Evolutionary conservation across 768 basidiomycete genomes (phyloP).

Genomic region (Tubosaeta sp.): DNA sequence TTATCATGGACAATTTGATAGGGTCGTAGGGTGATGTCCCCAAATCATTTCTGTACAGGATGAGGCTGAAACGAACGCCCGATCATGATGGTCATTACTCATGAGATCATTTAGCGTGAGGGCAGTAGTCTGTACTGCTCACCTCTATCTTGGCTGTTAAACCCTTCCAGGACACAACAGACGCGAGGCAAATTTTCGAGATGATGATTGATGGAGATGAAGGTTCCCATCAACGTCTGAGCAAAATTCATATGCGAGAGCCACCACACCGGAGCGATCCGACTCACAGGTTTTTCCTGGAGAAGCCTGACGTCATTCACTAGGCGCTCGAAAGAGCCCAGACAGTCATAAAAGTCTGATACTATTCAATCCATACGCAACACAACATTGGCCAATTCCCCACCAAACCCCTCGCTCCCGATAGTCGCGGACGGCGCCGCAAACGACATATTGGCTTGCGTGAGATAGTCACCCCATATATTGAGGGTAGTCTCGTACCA

Average conservation of each 20-base stretch:
- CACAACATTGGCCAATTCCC: slow-evolving; percentile 30
- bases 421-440: slow-evolving; percentile 37
- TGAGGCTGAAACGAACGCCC: background rate
- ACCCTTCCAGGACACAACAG: background rate
- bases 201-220: background rate
- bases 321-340: background rate
- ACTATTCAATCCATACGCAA: slow-evolving; percentile 18
- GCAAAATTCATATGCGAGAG: too few relatives aligned
- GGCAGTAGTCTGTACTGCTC: background rate
- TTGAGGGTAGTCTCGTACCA: slow-evolving; percentile 37
- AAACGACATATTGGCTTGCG: slow-evolving; percentile 40
- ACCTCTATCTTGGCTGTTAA: background rate
- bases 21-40: too few relatives aligned
- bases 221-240: too few relatives aligned
- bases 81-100: background rate
- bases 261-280: background rate
- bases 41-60: background rate
- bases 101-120: background rate
- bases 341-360: background rate
- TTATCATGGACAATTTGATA: too few relatives aligned
- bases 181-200: background rate
- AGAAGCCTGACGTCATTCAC: background rate
- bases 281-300: background rate
- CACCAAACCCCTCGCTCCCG: slow-evolving; percentile 34
- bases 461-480: slow-evolving; percentile 39